A percentile compares a stretch with the other conserved stretches of the same genome.
These are phyloP conservation scores for Cupressus sempervirens DNA, from an alignment of 75 land plant genomes.

Conservation along the genomic window DNA sequence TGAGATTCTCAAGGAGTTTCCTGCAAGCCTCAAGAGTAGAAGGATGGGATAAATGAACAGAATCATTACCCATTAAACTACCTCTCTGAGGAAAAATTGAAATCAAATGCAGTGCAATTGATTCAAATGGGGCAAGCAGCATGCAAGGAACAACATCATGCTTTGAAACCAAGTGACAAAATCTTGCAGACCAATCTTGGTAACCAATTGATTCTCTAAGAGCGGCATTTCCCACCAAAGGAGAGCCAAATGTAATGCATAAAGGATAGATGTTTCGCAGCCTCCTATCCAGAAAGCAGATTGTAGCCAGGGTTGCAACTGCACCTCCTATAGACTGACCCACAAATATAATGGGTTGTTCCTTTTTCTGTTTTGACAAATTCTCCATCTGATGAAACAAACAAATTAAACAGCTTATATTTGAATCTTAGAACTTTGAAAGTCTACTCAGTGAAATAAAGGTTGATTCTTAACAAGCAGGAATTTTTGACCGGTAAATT, in stretches of 20 bases:
- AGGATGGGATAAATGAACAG: too few species aligned
- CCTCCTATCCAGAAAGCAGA: neutral
- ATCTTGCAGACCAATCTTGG: neutral
- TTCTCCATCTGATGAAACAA: too few species aligned
- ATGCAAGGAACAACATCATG: conserved; percentile 16
- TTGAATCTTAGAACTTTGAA: neutral
- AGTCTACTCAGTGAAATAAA: too few species aligned
- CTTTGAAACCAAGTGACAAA: conserved; percentile 10
- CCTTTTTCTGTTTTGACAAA: neutral
- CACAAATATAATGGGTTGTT: neutral
- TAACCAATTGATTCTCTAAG: conserved; percentile 1
- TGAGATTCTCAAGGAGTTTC: neutral
- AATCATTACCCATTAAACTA: neutral
- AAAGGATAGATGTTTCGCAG: neutral
- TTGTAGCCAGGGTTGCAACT: neutral
- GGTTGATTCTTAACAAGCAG: too few species aligned
- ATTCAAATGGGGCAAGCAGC: conserved; percentile 14
- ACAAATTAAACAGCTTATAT: neutral
- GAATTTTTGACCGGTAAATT: too few species aligned
- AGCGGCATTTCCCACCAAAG: neutral
- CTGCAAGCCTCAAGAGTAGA: neutral
- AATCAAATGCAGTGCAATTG: neutral
- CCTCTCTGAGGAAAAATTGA: conserved; percentile 11
- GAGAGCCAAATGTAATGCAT: neutral
- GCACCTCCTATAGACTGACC: neutral